Conservation (phyloP, 108 stramenopile species). For the Pelagomonas calceolata region DNA sequence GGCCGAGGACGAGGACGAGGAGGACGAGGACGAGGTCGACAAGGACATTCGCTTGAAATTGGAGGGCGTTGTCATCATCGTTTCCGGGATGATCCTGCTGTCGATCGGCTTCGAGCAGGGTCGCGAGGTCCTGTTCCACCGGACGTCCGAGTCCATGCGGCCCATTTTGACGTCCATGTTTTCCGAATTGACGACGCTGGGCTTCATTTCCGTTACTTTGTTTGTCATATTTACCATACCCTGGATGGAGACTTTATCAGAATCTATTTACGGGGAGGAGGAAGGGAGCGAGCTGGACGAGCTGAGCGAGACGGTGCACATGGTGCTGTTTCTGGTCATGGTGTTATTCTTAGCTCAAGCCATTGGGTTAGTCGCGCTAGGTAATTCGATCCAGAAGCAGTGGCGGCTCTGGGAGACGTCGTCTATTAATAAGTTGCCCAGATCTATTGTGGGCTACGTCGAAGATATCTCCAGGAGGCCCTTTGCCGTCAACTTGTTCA, state of each 20-base stretch:
- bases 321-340: background rate
- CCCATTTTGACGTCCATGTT: conserved; percentile 41
- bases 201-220: conserved; percentile 1
- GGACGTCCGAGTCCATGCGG: conserved; percentile 18
- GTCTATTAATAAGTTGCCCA: no score
- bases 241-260: no score
- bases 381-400: no score
- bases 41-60: conserved; percentile 11
- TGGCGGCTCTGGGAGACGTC: no score
- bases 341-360: background rate
- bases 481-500: no score
- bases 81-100: background rate
- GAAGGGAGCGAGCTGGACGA: conserved; percentile 62
- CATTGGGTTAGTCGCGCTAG: no score
- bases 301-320: conserved; percentile 20
- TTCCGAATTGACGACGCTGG: conserved; percentile 36
- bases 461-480: no score
- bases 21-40: conserved; percentile 6
- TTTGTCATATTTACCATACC: background rate
- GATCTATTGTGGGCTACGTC: no score
- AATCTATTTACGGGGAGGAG: conserved; percentile 64
- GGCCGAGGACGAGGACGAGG: conserved; percentile 1
- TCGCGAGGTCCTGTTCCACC: conserved; percentile 29
- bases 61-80: background rate
- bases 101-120: conserved; percentile 33